Percentiles rank a stretch among this genome's conserved stretches.
Conservation (phyloP, 2,329 filamentous ascomycete species). For the Phyllosticta citrichinensis region DNA sequence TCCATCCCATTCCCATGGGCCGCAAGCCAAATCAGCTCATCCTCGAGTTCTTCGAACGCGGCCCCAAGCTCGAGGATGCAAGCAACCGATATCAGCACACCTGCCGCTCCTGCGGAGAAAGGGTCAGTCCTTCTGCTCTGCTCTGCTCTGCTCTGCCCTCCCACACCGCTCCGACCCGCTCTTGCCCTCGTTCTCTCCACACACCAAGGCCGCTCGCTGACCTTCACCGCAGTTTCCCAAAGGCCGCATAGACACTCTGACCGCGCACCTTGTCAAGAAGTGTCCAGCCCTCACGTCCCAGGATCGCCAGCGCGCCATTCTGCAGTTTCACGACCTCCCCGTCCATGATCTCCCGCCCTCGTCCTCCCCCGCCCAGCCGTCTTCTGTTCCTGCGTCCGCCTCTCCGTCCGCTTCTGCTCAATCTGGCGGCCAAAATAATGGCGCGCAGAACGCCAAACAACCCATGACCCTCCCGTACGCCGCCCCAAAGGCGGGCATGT, state of each 20-base stretch:
- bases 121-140: conserved; percentile 26
- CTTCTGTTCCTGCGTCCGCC: not conserved
- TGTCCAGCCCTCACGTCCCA: conserved; percentile 68
- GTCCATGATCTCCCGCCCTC: conserved; percentile 46
- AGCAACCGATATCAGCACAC: conserved; percentile 89
- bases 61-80: conserved; percentile 75
- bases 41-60: conserved; percentile 78
- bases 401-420: not conserved
- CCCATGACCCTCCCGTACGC: conserved; percentile 33
- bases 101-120: conserved; percentile 78
- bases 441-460: conserved; percentile 17
- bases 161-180: conserved; percentile 6
- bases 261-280: conserved; percentile 73
- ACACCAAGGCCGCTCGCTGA: not conserved
- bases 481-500: conserved; percentile 52
- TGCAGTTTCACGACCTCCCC: conserved; percentile 61
- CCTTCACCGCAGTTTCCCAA: conserved; percentile 56
- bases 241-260: conserved; percentile 74
- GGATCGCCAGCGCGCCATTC: conserved; percentile 65
- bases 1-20: conserved; percentile 48
- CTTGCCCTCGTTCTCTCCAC: conserved; percentile 7
- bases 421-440: conserved; percentile 15
- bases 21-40: conserved; percentile 77
- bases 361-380: conserved; percentile 12
- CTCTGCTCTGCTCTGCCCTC: not conserved